Base-by-base conservation (phyloP, 169 alveolate species). In the Plasmodium malariae region DNA sequence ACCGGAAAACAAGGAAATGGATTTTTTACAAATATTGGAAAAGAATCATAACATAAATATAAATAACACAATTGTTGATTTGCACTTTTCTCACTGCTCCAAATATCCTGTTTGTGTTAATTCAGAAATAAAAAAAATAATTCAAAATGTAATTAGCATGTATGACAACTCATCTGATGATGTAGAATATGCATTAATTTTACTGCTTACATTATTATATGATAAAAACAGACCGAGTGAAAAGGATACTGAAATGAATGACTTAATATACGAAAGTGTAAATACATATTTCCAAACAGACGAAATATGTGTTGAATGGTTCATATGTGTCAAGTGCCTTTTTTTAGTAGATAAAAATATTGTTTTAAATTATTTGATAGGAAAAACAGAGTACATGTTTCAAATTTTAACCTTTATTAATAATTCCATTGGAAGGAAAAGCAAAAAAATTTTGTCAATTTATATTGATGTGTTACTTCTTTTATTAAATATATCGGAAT, bases 191-290 rank as follows among this genome's bases (percentile, higher is more conserved):
- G 30, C 85, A 19, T 11, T 80, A 36, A 54, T 80, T 11, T 59
- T 80, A 24, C 17, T 80, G 5, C 14, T 80, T 28, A 67, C 90
- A 0, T 70, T 80, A 1, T 30, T 80, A 5, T 2, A 65, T 37
- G 90, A 80, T 36, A 51, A 67, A 67, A 67, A 80, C 3, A 80
- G 90, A n/a, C 90, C 90, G 6, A 67, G 36, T 19, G 90, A 80
- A 80, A 80, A 80, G 30, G 90, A 80, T 32, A 80, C 55, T 5
- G 85, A 80, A 67, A 80, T 80, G 83, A 48, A 68, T 28, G 83
- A 80, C 43, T 14, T 80, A 3, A 80, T 80, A 4, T 68, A 80
- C 32, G 90, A 80, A 28, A 48, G 83, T 59, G 17, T 80, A 2
- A 68, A 80, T 80, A 49, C 36, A 45, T 80, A 80, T 80, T 80